Evolutionary conservation across 2,329 filamentous ascomycete species (phyloP).

Genomic region (Penicillium sp.): DNA sequence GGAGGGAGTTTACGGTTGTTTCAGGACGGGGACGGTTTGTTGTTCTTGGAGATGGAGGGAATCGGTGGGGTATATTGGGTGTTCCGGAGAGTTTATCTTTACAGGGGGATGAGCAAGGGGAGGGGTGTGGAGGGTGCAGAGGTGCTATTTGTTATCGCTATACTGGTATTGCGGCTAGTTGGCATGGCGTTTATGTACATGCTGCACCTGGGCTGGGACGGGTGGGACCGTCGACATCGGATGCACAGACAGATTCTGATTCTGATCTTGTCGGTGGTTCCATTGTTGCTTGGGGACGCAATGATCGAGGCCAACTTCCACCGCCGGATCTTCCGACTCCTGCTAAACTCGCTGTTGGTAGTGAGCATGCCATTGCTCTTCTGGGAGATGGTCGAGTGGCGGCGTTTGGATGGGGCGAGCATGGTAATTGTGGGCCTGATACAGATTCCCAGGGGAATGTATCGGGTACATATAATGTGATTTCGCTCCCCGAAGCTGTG

Average conservation of each 20-base stretch:
- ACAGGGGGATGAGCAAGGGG: slow-evolving; percentile 19
- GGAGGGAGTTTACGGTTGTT: slow-evolving; percentile 81
- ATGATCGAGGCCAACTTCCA: slow-evolving; percentile 80
- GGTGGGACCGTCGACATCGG: background rate
- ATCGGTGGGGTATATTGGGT: slow-evolving; percentile 67
- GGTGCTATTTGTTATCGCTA: slow-evolving; percentile 56
- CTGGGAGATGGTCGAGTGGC: slow-evolving; percentile 66
- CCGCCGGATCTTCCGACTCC: slow-evolving; percentile 61
- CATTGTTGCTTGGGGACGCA: slow-evolving; percentile 74
- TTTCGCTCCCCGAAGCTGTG: slow-evolving; percentile 59
- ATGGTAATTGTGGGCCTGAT: slow-evolving; percentile 85
- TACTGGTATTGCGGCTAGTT: slow-evolving; percentile 71
- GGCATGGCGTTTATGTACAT: slow-evolving; percentile 77
- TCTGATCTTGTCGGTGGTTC: slow-evolving; percentile 52
- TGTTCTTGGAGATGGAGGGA: slow-evolving; percentile 63
- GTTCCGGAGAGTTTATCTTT: slow-evolving; percentile 48
- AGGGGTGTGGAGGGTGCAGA: background rate
- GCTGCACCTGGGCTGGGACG: background rate
- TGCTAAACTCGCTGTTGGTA: slow-evolving; percentile 72
- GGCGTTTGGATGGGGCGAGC: slow-evolving; percentile 95
- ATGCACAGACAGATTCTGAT: background rate
- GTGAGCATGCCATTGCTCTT: slow-evolving; percentile 82
- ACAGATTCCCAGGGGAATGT: slow-evolving; percentile 64
- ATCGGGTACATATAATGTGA: slow-evolving; percentile 66
- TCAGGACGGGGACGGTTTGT: slow-evolving; percentile 59